phyloP scores from a whole-genome alignment of 805 yeast species.

The Metschnikowia vanudenii region DNA sequence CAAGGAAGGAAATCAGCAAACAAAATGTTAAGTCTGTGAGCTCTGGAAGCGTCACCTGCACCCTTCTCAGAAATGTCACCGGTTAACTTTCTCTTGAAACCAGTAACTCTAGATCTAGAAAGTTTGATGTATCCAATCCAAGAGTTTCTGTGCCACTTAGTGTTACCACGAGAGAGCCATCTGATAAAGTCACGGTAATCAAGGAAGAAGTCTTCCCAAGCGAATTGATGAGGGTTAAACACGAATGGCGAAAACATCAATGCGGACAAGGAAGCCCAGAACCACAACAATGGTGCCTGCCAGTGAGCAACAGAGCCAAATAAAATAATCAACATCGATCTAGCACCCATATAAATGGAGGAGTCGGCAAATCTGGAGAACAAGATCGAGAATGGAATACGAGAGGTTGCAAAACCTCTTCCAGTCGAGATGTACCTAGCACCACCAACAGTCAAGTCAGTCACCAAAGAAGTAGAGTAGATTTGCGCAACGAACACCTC shows the following conservation, averaged over 20 bases:
- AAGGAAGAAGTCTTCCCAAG: constrained; percentile 64
- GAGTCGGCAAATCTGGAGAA: constrained; percentile 67
- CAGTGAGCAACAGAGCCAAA: constrained; percentile 63
- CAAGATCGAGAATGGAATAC: constrained; percentile 63
- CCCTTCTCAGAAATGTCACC: constrained; percentile 68
- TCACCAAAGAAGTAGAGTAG: constrained; percentile 66
- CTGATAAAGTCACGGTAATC: constrained; percentile 58
- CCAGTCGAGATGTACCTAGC: constrained; percentile 83
- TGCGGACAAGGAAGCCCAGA: constrained; percentile 69
- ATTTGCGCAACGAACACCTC: constrained; percentile 79
- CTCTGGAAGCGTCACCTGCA: constrained; percentile 68
- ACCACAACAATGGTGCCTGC: constrained; percentile 58
- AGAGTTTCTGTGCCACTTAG: constrained; percentile 83
- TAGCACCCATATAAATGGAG: constrained; percentile 78
- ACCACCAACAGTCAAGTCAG: constrained; percentile 73
- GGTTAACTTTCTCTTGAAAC: constrained; percentile 74
- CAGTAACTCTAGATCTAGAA: constrained; percentile 86
- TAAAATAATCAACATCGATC: constrained; percentile 64
- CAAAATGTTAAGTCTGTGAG: constrained; percentile 73
- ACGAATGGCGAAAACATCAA: constrained; percentile 69
- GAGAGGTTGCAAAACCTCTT: constrained; percentile 74
- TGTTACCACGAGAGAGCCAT: constrained; percentile 79
- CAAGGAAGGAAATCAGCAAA: constrained; percentile 81
- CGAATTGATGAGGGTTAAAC: constrained; percentile 76
- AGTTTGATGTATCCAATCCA: constrained; percentile 83